A percentile compares a stretch with the other conserved stretches of the same genome.
Conservation (phyloP, 1,284 basidiomycete genomes). For the Ceratorhiza oryzae-sativae region DNA sequence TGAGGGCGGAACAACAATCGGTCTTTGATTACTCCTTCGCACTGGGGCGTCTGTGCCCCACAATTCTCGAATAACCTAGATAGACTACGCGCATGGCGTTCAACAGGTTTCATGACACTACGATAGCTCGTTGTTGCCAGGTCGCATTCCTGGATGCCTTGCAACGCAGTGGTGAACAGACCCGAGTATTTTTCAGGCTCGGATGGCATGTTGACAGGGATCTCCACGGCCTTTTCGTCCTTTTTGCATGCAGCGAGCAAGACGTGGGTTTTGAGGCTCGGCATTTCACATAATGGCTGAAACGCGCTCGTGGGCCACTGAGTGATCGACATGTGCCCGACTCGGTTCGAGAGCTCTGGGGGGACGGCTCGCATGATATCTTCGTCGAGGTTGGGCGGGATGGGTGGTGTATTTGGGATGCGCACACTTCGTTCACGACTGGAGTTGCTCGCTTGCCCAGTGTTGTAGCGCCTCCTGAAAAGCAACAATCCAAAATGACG, state of each 20-base stretch:
- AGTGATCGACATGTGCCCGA: neutral
- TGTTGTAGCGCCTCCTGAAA: constrained; percentile 9
- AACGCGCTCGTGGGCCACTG: neutral
- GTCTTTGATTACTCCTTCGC: constrained; percentile 32
- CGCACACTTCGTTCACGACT: no score
- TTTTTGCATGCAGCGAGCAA: constrained; percentile 26
- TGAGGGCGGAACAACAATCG: constrained; percentile 14
- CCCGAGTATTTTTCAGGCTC: neutral
- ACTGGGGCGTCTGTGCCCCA: constrained; percentile 11
- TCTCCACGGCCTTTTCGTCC: neutral
- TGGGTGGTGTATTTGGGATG: neutral
- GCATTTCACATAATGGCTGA: neutral
- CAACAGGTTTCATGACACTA: neutral
- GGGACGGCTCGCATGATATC: neutral
- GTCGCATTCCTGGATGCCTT: neutral
- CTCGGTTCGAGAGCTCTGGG: neutral
- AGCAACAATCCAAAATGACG: constrained; percentile 7
- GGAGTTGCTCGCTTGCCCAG: neutral
- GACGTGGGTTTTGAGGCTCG: constrained; percentile 4
- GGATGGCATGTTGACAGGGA: neutral
- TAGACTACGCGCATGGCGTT: neutral
- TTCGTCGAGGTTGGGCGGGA: neutral
- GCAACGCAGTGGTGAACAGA: neutral
- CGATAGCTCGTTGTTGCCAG: constrained; percentile 13
- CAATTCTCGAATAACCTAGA: no score